Percentiles rank a stretch among this genome's conserved stretches.
Evolutionary conservation across 805 yeast genomes (phyloP).

Genomic region (Metschnikowia kunwiensis): DNA sequence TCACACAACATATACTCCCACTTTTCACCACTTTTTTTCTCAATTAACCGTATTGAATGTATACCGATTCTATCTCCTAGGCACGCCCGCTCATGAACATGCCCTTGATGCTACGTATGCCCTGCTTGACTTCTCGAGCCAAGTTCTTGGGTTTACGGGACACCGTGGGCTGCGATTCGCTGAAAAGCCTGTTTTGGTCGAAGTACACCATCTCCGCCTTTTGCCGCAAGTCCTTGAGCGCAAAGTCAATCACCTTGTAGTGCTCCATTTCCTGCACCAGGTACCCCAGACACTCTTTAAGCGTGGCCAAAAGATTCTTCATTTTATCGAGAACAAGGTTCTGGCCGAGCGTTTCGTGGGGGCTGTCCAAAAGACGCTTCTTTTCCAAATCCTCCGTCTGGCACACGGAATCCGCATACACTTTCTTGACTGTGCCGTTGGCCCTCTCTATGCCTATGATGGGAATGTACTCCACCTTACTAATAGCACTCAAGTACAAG

Average conservation of each 20-base stretch:
- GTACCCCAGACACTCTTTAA: slow-evolving; percentile 28
- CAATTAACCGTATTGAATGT: no score
- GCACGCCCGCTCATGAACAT: slow-evolving; percentile 42
- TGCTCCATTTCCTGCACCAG: slow-evolving; percentile 31
- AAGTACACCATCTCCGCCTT: slow-evolving; percentile 36
- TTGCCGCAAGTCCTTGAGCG: slow-evolving; percentile 35
- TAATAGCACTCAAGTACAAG: slow-evolving; percentile 31
- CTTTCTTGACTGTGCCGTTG: slow-evolving; percentile 27
- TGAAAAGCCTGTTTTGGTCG: slow-evolving; percentile 31
- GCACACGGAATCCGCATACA: slow-evolving; percentile 35
- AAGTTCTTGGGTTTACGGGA: slow-evolving; percentile 21
- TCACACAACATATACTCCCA: no score
- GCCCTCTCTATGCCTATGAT: slow-evolving; percentile 34
- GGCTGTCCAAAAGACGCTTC: slow-evolving; percentile 12
- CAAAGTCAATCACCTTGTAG: slow-evolving; percentile 26
- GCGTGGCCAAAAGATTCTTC: slow-evolving; percentile 19
- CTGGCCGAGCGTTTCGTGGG: slow-evolving; percentile 28
- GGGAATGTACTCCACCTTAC: slow-evolving; percentile 37
- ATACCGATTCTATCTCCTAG: no score
- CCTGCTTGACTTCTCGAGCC: slow-evolving; percentile 34
- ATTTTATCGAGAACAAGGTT: slow-evolving; percentile 24
- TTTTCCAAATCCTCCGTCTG: slow-evolving; percentile 33
- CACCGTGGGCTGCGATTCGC: slow-evolving; percentile 10
- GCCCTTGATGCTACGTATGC: slow-evolving; percentile 43
- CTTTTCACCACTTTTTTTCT: no score